Base-by-base conservation (phyloP, 1,284 basidiomycete species). In the Ceratobasidium sp. region DNA sequence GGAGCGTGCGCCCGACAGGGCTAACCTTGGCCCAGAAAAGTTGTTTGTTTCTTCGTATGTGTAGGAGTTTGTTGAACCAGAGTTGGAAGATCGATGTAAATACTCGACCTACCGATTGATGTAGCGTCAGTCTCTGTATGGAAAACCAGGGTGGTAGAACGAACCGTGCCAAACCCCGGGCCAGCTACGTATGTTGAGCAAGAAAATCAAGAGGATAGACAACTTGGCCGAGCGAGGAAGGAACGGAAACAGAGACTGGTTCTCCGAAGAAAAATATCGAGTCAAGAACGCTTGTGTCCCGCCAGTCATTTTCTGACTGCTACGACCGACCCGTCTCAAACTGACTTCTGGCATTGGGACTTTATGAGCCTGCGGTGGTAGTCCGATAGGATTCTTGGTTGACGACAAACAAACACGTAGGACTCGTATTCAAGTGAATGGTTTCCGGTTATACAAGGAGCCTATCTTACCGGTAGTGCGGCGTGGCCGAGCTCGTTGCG, bases 161-260 rank as follows among this genome's bases (percentile, higher is more conserved):
- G n/a, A 39, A 77, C 76, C 43, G 61, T 77, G 76, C 76, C 76
- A 77, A n/a, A 63, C 48, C 8, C 64, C 43, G 14, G 76, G 76
- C 69, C 76, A 75, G 31, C 75, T 75, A 31, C 76, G 74, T 49
- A 64, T 58, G 56, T 77, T 77, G 31, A 77, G 53, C 14, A 77
- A 46, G n/a, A 74, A 66, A 16, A 77, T 24, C 2, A 77, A 13
- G 16, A 74, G 39, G 9, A 76, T 43, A 13, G 74, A 49, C 19
- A 63, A 71, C 61, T 75, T 75, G 62, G 69, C 56, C n/a, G 75
- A 62, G 7, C 76, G 75, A 59, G 76, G 76, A 19, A 76, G 49
- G 49, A 76, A 76, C 9, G 76, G 76, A 22, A 77, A 53, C 22
- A 76, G 46, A 29, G 72, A 77, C 31, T 37, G 56, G 53, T 73